Conservation (phyloP, 345 rosid species). For the Trapa incisa region DNA sequence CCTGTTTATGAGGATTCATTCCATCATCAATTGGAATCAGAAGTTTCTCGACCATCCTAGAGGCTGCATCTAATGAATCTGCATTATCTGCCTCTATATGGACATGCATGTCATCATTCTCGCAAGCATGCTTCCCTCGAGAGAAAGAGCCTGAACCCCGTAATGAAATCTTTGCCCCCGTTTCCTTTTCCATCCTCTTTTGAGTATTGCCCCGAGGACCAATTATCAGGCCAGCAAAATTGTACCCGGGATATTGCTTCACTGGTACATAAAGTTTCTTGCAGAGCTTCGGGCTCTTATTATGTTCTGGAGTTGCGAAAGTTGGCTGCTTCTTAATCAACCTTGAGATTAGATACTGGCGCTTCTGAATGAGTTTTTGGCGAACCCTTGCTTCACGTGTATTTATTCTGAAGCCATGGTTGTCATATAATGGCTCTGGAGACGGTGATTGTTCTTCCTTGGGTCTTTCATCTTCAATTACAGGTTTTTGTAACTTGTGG, state of each 20-base stretch:
- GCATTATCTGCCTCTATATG: conserved; percentile 12
- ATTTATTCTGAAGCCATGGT: conserved; percentile 12
- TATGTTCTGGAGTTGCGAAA: conserved; percentile 5
- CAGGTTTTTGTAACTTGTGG: conserved; percentile 9
- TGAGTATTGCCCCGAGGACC: conserved; percentile 18
- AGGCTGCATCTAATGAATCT: conserved; percentile 19
- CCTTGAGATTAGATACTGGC: conserved; percentile 9
- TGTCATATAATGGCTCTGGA: conserved; percentile 14
- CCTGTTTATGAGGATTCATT: conserved; percentile 10
- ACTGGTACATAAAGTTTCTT: conserved; percentile 19
- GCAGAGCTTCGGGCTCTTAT: conserved; percentile 9
- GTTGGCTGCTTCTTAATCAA: conserved; percentile 12
- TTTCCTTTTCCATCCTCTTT: conserved; percentile 23
- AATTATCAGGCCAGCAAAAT: conserved; percentile 15
- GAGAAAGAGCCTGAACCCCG: conserved; percentile 12
- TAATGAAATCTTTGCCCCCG: conserved; percentile 20
- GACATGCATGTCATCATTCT: conserved; percentile 19
- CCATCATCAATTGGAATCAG: conserved; percentile 10
- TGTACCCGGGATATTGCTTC: conserved; percentile 18
- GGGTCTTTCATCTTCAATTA: conserved; percentile 4
- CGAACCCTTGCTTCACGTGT: conserved; percentile 11
- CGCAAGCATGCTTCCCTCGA: conserved; percentile 6
- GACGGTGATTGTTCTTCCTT: conserved; percentile 10
- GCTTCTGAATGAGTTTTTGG: conserved; percentile 8
- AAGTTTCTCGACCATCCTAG: conserved; percentile 19